phyloP scores from a whole-genome alignment of 225 moss, liverwort and hornwort genomes.

The Asterella californica region DNA sequence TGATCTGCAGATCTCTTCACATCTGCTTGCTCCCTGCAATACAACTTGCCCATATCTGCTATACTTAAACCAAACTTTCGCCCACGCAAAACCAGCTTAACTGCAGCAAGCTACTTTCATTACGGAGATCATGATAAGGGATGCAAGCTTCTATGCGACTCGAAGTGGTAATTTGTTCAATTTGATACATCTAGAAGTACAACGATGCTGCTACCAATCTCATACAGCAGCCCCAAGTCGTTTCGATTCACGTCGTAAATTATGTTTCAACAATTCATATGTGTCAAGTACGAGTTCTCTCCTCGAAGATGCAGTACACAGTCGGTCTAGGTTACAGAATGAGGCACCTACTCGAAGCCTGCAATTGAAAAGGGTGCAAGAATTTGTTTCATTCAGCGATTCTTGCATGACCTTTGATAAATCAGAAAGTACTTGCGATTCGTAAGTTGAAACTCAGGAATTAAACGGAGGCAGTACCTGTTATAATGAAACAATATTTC shows the following conservation, averaged over 20 bases:
- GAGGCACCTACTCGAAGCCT: neutral
- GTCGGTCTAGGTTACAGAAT: neutral
- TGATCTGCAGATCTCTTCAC: neutral
- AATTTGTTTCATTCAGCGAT: neutral
- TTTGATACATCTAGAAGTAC: neutral
- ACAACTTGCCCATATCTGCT: neutral
- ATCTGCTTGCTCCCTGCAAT: neutral
- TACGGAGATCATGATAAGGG: neutral
- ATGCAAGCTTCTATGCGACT: slow-evolving; percentile 6
- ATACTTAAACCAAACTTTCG: neutral
- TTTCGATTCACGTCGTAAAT: neutral
- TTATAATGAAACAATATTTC: neutral
- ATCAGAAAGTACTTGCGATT: neutral
- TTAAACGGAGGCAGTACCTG: neutral
- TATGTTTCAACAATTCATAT: neutral
- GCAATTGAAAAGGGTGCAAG: neutral
- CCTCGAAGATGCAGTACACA: neutral
- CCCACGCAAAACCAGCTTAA: neutral
- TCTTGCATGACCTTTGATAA: neutral
- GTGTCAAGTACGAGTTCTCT: neutral
- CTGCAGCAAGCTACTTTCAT: slow-evolving; percentile 1
- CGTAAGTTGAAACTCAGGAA: neutral
- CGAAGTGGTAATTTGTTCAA: neutral
- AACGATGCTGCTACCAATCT: neutral
- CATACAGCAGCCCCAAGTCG: neutral